A percentile compares a stretch with the other conserved stretches of the same genome.
phyloP scores from a whole-genome alignment of 2,329 filamentous ascomycete species.

The Monosporascus cannonballus region DNA sequence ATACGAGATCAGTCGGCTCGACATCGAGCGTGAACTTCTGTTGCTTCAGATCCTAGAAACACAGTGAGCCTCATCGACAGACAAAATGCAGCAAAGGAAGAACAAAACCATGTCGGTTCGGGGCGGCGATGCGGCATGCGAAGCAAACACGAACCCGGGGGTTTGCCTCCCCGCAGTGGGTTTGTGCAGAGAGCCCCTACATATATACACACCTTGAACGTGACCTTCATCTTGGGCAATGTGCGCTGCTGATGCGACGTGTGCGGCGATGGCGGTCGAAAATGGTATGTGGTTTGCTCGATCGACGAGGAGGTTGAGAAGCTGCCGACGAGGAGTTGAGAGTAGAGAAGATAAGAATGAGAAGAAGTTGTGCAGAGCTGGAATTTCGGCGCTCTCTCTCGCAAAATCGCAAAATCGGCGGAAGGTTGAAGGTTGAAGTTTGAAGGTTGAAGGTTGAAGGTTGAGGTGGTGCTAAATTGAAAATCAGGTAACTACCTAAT shows the following conservation, averaged over 20 bases:
- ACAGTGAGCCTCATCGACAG: constrained; percentile 5
- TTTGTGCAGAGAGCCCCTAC: neutral
- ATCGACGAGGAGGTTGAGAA: neutral
- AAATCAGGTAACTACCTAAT: constrained; percentile 1
- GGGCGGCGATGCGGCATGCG: neutral
- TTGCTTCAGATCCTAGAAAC: constrained; percentile 84
- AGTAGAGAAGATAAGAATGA: neutral
- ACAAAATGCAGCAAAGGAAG: neutral
- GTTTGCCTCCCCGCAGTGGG: neutral
- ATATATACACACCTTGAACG: constrained; percentile 49
- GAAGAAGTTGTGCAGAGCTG: neutral
- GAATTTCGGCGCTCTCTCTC: neutral
- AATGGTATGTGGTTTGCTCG: neutral
- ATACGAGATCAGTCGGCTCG: constrained; percentile 85
- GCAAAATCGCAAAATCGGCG: neutral
- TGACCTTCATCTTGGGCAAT: constrained; percentile 58
- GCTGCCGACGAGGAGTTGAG: neutral
- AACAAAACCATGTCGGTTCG: neutral
- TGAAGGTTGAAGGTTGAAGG: neutral
- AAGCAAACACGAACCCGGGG: neutral
- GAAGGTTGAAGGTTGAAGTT: neutral
- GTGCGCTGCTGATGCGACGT: constrained; percentile 14
- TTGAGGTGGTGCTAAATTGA: neutral
- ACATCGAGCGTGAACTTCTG: constrained; percentile 97
- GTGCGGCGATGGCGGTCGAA: neutral